Conservation (phyloP, 148 eudicot species). For the Mesembryanthemum crystallinum region DNA sequence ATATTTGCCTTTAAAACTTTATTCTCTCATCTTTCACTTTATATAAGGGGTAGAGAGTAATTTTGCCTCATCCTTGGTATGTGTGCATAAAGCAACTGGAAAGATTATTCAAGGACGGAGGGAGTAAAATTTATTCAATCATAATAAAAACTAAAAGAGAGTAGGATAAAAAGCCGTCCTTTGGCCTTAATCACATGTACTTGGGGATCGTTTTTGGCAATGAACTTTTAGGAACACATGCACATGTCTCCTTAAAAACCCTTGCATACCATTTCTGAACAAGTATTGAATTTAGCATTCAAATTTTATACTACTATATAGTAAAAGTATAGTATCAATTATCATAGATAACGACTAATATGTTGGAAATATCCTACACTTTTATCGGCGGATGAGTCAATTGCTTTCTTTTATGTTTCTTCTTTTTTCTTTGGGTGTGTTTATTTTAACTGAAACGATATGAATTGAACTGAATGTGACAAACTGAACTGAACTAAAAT, state of each 20-base stretch:
- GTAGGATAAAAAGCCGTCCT: not conserved
- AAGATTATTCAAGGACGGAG: too few relatives aligned
- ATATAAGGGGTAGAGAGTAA: too few relatives aligned
- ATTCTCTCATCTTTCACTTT: too few relatives aligned
- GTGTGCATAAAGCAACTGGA: too few relatives aligned
- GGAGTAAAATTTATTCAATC: not conserved
- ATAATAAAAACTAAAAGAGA: not conserved
- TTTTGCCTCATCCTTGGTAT: too few relatives aligned
- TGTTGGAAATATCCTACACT: constrained; percentile 14
- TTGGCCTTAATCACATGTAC: constrained; percentile 9
- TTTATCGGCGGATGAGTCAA: constrained; percentile 8
- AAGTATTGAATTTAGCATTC: not conserved
- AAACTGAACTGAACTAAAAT: too few relatives aligned
- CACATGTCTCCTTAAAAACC: constrained; percentile 17
- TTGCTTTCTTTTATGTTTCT: not conserved
- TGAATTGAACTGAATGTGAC: too few relatives aligned
- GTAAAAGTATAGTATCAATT: not conserved
- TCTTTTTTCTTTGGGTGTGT: too few relatives aligned
- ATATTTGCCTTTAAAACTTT: too few relatives aligned
- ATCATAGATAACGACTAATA: not conserved
- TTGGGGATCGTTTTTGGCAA: constrained; percentile 10
- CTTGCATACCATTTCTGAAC: not conserved
- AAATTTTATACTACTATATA: not conserved
- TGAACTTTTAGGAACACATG: constrained; percentile 8
- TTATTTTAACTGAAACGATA: too few relatives aligned